Evolutionary conservation across 768 basidiomycete species (phyloP).

Genomic region (Lanmaoa rubissima): DNA sequence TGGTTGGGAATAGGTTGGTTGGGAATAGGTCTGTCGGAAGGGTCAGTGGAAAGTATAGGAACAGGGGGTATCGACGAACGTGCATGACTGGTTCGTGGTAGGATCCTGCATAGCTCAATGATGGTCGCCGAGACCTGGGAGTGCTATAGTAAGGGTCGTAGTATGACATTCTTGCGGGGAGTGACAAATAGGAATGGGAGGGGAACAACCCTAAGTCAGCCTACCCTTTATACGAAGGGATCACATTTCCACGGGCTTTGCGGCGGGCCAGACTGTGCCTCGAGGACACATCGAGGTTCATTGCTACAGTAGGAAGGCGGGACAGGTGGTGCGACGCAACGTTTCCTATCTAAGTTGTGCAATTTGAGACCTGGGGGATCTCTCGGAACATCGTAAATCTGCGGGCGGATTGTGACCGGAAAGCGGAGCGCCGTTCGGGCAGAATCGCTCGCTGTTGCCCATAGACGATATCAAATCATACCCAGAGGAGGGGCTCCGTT

Average conservation of each 20-base stretch:
- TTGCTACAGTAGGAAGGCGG: slow-evolving; percentile 15
- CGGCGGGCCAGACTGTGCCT: slow-evolving; percentile 23
- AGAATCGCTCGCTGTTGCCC: not conserved
- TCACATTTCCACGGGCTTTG: slow-evolving; percentile 13
- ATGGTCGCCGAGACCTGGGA: slow-evolving; percentile 33
- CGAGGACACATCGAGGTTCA: slow-evolving; percentile 30
- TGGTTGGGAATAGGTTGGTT: slow-evolving; percentile 42
- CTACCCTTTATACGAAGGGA: slow-evolving; percentile 25
- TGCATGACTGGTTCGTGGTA: slow-evolving; percentile 42
- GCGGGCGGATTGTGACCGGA: slow-evolving; percentile 10
- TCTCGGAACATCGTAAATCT: slow-evolving; percentile 1
- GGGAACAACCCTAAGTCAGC: not conserved
- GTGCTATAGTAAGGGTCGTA: slow-evolving; percentile 40
- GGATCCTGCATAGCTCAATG: slow-evolving; percentile 35
- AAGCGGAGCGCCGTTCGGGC: slow-evolving; percentile 24
- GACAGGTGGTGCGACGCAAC: slow-evolving; percentile 10
- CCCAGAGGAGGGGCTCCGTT: not conserved
- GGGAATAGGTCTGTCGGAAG: slow-evolving; percentile 35
- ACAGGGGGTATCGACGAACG: slow-evolving; percentile 30
- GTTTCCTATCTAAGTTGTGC: slow-evolving; percentile 10
- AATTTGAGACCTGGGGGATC: slow-evolving; percentile 25
- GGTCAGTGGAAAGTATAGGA: slow-evolving; percentile 4
- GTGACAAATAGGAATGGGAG: slow-evolving; percentile 10
- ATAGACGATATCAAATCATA: not conserved
- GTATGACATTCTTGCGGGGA: slow-evolving; percentile 38